Evolutionary conservation across 2,329 filamentous ascomycete species (phyloP).

Genomic region (Westerdykella ornata): DNA sequence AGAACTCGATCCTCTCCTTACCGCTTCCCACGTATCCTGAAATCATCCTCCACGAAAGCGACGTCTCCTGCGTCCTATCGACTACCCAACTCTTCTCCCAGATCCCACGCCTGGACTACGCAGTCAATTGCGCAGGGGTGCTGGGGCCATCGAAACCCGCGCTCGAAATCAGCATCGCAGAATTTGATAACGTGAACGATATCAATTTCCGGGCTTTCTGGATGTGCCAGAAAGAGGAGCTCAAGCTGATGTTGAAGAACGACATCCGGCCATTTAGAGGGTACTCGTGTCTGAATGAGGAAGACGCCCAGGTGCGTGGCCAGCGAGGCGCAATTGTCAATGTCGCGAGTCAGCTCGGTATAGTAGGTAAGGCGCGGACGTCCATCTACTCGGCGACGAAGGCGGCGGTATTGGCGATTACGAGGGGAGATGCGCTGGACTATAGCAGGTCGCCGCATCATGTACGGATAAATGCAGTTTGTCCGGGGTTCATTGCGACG

Average conservation of each 20-base stretch:
- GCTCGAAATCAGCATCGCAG: slow-evolving; percentile 42
- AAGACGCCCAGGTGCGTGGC: slow-evolving; percentile 10
- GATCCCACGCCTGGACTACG: slow-evolving; percentile 48
- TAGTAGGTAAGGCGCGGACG: slow-evolving; percentile 26
- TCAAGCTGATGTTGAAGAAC: slow-evolving; percentile 47
- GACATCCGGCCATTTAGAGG: slow-evolving; percentile 39
- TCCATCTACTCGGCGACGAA: slow-evolving; percentile 52
- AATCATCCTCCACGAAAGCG: slow-evolving; percentile 38
- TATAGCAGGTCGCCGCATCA: slow-evolving; percentile 36
- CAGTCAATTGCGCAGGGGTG: slow-evolving; percentile 49
- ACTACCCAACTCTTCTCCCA: slow-evolving; percentile 20
- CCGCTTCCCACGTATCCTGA: slow-evolving; percentile 21
- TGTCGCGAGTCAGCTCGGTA: slow-evolving; percentile 45
- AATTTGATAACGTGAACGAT: slow-evolving; percentile 49
- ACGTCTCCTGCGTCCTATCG: slow-evolving; percentile 45
- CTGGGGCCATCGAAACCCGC: slow-evolving; percentile 39
- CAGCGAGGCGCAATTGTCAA: slow-evolving; percentile 46
- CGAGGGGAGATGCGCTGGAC: slow-evolving; percentile 48
- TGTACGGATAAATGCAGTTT: slow-evolving; percentile 54
- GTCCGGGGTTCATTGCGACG: slow-evolving; percentile 44
- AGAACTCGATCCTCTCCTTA: slow-evolving; percentile 15
- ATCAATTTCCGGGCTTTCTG: slow-evolving; percentile 55
- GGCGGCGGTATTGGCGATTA: slow-evolving; percentile 51
- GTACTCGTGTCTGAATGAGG: slow-evolving; percentile 5
- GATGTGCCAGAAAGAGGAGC: slow-evolving; percentile 49